These are phyloP conservation scores for Cenchrus americanus DNA, from an alignment of 176 grass and related monocot genomes.

Conservation along the genomic window DNA sequence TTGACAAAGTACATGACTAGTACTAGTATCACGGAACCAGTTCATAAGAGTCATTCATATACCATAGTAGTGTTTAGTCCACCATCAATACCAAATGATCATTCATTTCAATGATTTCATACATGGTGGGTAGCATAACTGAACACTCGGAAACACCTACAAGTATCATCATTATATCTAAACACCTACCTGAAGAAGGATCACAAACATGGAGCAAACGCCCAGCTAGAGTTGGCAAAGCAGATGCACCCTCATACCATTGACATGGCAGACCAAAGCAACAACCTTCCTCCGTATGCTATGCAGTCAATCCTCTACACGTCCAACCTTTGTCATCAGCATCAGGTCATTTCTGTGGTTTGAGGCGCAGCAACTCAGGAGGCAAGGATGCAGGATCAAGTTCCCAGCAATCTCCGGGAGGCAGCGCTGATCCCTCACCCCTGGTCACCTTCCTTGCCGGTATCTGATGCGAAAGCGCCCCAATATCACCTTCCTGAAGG, in stretches of 20 bases:
- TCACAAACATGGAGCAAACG: not conserved
- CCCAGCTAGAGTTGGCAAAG: not conserved
- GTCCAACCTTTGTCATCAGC: not conserved
- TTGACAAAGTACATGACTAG: not conserved
- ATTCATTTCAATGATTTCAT: conserved; percentile 22
- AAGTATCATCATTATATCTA: conserved; percentile 14
- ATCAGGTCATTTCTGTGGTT: conserved; percentile 17
- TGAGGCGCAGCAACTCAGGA: conserved; percentile 50
- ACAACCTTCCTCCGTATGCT: conserved; percentile 25
- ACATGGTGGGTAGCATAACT: not conserved
- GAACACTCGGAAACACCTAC: not conserved
- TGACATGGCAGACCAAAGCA: conserved; percentile 15
- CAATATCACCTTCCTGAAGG: conserved; percentile 55
- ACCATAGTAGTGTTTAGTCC: not conserved
- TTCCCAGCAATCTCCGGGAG: conserved; percentile 75
- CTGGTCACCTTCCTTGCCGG: conserved; percentile 63
- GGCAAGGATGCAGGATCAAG: conserved; percentile 89
- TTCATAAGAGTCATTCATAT: conserved; percentile 9
- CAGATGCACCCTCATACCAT: conserved; percentile 2
- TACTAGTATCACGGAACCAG: not conserved
- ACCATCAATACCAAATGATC: not conserved
- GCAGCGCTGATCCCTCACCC: conserved; percentile 46
- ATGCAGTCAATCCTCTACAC: conserved; percentile 19
- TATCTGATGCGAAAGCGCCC: conserved; percentile 71
- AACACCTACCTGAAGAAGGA: conserved; percentile 29